Percentiles rank a stretch among this genome's conserved stretches.
Evolutionary conservation across 2,329 filamentous ascomycete species (phyloP).

Genomic region (Apiospora sp.): DNA sequence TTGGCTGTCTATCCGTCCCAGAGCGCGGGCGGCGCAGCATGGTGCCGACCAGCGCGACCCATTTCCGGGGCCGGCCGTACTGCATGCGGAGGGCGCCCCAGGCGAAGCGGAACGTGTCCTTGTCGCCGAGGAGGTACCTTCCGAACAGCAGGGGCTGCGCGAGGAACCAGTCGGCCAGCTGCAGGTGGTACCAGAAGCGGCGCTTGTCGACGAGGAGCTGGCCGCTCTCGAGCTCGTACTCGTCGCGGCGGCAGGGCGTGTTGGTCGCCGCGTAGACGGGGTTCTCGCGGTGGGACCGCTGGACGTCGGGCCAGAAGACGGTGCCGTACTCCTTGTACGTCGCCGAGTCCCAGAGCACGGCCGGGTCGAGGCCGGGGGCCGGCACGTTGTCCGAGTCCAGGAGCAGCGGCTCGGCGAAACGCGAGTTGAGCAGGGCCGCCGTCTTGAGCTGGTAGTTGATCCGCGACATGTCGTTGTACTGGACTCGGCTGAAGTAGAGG

Average conservation of each 20-base stretch:
- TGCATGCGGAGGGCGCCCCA: conserved; percentile 45
- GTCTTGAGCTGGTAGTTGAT: conserved; percentile 45
- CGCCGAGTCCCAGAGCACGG: conserved; percentile 39
- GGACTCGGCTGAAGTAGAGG: conserved; percentile 40
- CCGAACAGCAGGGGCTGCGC: conserved; percentile 37
- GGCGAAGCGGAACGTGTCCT: conserved; percentile 45
- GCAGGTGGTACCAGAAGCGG: conserved; percentile 46
- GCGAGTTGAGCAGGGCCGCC: conserved; percentile 45
- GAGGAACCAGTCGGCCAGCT: conserved; percentile 45
- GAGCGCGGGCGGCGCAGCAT: conserved; percentile 17
- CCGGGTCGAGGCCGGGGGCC: conserved; percentile 36
- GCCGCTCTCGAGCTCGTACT: conserved; percentile 46
- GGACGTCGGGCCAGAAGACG: conserved; percentile 48
- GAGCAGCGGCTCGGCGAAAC: conserved; percentile 44
- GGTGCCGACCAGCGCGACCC: conserved; percentile 42
- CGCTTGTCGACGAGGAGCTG: conserved; percentile 47
- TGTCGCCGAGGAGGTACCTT: conserved; percentile 45
- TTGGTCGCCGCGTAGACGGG: conserved; percentile 45
- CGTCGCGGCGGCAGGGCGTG: conserved; percentile 44
- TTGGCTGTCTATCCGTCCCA: conserved; percentile 19
- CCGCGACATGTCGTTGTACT: conserved; percentile 41
- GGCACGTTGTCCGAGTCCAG: conserved; percentile 48
- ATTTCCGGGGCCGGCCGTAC: conserved; percentile 40
- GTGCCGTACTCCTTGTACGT: conserved; percentile 39
- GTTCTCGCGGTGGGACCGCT: conserved; percentile 40